Evolutionary conservation across 1,139 yeast species (phyloP).

Genomic region (Magnusiomyces tetraspermus): DNA sequence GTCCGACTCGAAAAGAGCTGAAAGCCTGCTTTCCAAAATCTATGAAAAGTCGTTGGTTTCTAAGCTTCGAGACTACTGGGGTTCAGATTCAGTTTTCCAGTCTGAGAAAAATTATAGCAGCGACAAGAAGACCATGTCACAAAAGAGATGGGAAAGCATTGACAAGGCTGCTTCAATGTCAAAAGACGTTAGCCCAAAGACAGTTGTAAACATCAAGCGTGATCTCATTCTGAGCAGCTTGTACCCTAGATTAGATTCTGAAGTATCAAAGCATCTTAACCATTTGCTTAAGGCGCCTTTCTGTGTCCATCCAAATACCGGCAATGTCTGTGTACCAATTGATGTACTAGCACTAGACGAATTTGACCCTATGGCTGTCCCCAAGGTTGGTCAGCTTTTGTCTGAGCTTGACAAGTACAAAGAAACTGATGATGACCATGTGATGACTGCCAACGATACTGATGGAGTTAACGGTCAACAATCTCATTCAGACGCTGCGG

Average conservation of each 20-base stretch:
- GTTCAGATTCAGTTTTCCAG: constrained; percentile 36
- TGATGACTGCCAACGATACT: background rate
- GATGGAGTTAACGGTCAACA: constrained; percentile 6
- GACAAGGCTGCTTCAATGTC: constrained; percentile 38
- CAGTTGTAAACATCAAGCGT: constrained; percentile 43
- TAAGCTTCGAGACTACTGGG: constrained; percentile 40
- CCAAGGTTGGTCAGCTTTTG: constrained; percentile 57
- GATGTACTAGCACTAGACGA: constrained; percentile 46
- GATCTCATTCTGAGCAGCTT: constrained; percentile 71
- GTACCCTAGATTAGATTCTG: constrained; percentile 89
- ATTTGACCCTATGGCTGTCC: constrained; percentile 75
- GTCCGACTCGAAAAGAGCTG: constrained; percentile 42
- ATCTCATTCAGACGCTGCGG: constrained; percentile 17
- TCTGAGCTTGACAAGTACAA: constrained; percentile 42
- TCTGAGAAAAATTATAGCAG: background rate
- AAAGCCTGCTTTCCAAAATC: constrained; percentile 49
- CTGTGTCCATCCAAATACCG: constrained; percentile 95
- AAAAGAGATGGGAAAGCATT: constrained; percentile 73
- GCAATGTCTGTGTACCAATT: constrained; percentile 93
- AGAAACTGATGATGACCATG: constrained; percentile 35
- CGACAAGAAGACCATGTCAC: constrained; percentile 37
- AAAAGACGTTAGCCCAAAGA: constrained; percentile 14
- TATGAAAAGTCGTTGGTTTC: constrained; percentile 51
- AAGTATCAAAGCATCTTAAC: constrained; percentile 80
- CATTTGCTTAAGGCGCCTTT: constrained; percentile 97